Evolutionary conservation across 1,139 yeast species (phyloP), one percentile per base, ranked within the genome.

Genomic region (Pneumocystis sp.): DNA sequence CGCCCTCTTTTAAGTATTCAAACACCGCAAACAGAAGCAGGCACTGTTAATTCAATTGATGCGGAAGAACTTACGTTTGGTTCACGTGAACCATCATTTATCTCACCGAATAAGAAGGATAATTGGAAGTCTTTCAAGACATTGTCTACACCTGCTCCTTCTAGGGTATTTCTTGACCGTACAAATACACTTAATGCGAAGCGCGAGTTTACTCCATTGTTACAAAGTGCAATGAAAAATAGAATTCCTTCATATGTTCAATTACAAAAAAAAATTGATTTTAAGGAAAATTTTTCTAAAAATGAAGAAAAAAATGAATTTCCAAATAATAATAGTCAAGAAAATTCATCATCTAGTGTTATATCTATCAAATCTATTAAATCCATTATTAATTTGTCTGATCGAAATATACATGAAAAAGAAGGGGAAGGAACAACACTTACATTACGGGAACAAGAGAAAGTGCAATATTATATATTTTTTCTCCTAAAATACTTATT

Each of bases 41-140:
- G 34, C 25, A 59, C 61, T 21, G 40, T 39, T 25, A 42, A 39
- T 39, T 59, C 61, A 42, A 59, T 59, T 59, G 61, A 59, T 25
- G 45, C 61, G 17, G 61, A 59, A 21, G 61, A 59, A 39, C 44
- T 59, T 39, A 21, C 61, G 3, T 59, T 59, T 42, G 61, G 61
- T 21, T 59, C 61, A 12, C 44, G 45, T 21, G 45, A 39, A 21
- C 45, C 44, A 10, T 39, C 44, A 21, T 59, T 59, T 59, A 12
- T 39, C 31, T 42, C 61, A 31, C 61, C 44, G 17, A 42, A 29
- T 42, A 39, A 39, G 12, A 59, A 59, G 17, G 61, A 39, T 7
- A 25, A 10, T 25, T 39, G 45, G 45, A 59, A 59, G 17, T 59
- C 40, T 59, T 39, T 42, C 31, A 39, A 42, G 31, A 29, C 31